Evolutionary conservation across 2,329 filamentous ascomycete species (phyloP), one percentile per base, ranked within the genome.

Genomic region (Westerdykella aurantiaca): DNA sequence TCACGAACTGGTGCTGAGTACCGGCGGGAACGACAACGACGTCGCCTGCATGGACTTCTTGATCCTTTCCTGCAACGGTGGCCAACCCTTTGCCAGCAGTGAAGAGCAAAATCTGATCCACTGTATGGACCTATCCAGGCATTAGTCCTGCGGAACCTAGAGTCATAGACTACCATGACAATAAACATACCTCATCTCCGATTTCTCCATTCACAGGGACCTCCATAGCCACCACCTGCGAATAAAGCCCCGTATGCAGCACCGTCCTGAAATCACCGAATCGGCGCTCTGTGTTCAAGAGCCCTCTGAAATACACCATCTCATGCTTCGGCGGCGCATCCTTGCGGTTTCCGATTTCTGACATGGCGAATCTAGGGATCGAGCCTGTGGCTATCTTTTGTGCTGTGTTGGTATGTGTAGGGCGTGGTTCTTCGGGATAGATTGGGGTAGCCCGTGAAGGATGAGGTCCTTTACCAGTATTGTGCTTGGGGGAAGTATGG

Each of bases 1-100:
- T 83, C 39, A 83, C 67, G 58, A 84, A 83, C 56, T 83, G 80
- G 58, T 83, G 80, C 60, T 80, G 77, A 2, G 80, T 83, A 0
- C 81, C 81, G 0, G 81, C 81, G 0, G 81, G 81, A 2, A 84
- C 80, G 39, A 83, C 72, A 18, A 83, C 74, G 13, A 82, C 63
- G 62, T 81, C 71, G 42, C 76, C 75, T 5, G 77, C 76, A 41
- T 72, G 73, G 45, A 81, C 63, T 38, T 72, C 67, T 47, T 82
- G 78, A 41, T 82, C 76, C 42, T 77, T 77, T 1, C 78, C 79
- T 13, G 72, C 75, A 4, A 83, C 74, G 2, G 76, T 80, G 1
- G 79, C 80, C 21, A 77, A 74, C 0, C 76, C 79, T 10, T 65
- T 69, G 11, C 80, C 81, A 5, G 74, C 77, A 0, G 79, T 84